Evolutionary conservation across 176 grass and related monocot genomes (phyloP).

Genomic region (Ensete glaucum): DNA sequence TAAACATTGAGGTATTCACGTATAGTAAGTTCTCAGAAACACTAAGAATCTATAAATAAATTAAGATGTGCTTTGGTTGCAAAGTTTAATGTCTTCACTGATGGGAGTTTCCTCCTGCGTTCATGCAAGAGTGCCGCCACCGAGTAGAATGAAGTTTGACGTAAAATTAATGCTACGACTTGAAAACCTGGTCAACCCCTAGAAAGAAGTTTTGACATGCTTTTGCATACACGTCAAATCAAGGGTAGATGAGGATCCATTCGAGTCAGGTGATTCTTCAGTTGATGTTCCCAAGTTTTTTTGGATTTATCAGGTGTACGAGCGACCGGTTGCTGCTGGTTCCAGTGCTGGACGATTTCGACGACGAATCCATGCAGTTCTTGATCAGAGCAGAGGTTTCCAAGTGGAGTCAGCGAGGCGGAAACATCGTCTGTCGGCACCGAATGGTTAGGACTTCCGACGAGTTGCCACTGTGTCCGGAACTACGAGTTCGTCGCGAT

Average conservation of each 20-base stretch:
- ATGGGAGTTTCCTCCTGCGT: no score
- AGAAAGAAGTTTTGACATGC: no score
- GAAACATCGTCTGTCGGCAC: constrained; percentile 80
- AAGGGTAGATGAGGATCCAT: not conserved
- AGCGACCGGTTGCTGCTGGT: constrained; percentile 84
- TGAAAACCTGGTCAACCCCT: no score
- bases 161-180: no score
- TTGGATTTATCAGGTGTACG: constrained; percentile 47
- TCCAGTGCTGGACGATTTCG: constrained; percentile 90
- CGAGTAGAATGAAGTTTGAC: no score
- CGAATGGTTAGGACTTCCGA: constrained; percentile 68
- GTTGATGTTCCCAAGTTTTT: not conserved
- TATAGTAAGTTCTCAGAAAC: no score
- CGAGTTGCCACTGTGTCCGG: constrained; percentile 75
- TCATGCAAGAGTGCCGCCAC: no score
- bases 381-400: constrained; percentile 75
- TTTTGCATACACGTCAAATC: constrained; percentile 27
- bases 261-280: not conserved
- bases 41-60: no score
- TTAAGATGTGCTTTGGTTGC: no score
- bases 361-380: constrained; percentile 59
- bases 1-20: no score
- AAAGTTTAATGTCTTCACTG: no score
- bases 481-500: constrained; percentile 86
- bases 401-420: constrained; percentile 70